A percentile compares a stretch with the other conserved stretches of the same genome.
Evolutionary conservation across 129 eudicot species (phyloP).

Genomic region (Pseudognaphalium luteoalbum): DNA sequence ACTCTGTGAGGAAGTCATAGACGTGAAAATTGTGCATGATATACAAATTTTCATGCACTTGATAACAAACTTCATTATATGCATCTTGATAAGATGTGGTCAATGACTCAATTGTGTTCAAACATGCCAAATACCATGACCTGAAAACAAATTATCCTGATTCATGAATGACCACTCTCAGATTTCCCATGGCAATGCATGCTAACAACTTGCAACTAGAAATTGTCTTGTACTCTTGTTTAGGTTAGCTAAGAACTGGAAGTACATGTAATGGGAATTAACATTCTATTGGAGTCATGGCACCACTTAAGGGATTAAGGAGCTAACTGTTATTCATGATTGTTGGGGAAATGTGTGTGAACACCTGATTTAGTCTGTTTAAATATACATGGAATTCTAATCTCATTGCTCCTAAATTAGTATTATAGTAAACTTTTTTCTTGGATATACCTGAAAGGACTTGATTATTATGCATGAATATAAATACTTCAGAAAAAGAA

Average conservation of each 20-base stretch:
- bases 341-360: background rate
- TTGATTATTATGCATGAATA: background rate
- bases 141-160: background rate
- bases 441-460: background rate
- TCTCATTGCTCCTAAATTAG: background rate
- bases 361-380: background rate
- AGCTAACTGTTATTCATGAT: background rate
- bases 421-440: background rate
- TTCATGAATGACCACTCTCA: slow-evolving; percentile 9
- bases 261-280: background rate
- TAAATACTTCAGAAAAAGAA: background rate
- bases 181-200: background rate
- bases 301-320: background rate
- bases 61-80: background rate
- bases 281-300: no score
- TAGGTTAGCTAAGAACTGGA: background rate
- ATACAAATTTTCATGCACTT: background rate
- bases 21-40: background rate
- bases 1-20: no score
- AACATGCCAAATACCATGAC: background rate
- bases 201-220: background rate
- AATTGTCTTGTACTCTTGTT: background rate
- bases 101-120: background rate
- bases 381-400: background rate
- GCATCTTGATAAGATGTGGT: background rate